Evolutionary conservation across 1,139 yeast species (phyloP).

Genomic region (Blastobotrys illinoisensis): DNA sequence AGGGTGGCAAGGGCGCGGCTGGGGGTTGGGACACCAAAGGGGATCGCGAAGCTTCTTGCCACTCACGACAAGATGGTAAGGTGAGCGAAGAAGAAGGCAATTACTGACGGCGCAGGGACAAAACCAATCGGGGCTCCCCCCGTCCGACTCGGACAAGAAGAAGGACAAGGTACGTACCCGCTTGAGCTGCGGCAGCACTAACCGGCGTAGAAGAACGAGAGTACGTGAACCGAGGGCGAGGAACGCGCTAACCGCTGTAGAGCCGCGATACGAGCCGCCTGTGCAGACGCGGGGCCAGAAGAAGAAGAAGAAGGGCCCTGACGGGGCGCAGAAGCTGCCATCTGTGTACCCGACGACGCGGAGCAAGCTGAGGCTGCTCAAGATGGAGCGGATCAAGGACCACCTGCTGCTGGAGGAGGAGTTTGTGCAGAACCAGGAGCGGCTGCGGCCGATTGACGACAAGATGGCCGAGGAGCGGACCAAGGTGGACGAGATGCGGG

Average conservation of each 20-base stretch:
- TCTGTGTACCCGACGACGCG: constrained; percentile 87
- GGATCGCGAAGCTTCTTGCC: neutral
- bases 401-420: constrained; percentile 93
- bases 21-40: too few relatives aligned
- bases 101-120: constrained; percentile 51
- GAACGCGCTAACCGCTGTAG: constrained; percentile 36
- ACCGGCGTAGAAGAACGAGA: constrained; percentile 31
- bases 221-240: constrained; percentile 19
- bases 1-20: too few relatives aligned
- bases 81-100: neutral
- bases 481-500: constrained; percentile 91
- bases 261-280: constrained; percentile 97
- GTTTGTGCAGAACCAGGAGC: constrained; percentile 91
- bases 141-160: constrained; percentile 54
- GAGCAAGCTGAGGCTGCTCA: constrained; percentile 81
- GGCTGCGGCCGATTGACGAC: constrained; percentile 92
- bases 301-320: constrained; percentile 70
- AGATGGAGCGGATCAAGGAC: constrained; percentile 95
- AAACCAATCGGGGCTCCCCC: constrained; percentile 69
- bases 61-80: neutral
- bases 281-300: constrained; percentile 87
- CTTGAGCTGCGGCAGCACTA: constrained; percentile 13
- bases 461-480: constrained; percentile 94
- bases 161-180: constrained; percentile 41
- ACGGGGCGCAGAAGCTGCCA: constrained; percentile 81